A percentile compares a stretch with the other conserved stretches of the same genome.
Evolutionary conservation across 1,139 yeast species (phyloP).

Genomic region (Saccharomyces uvarum): DNA sequence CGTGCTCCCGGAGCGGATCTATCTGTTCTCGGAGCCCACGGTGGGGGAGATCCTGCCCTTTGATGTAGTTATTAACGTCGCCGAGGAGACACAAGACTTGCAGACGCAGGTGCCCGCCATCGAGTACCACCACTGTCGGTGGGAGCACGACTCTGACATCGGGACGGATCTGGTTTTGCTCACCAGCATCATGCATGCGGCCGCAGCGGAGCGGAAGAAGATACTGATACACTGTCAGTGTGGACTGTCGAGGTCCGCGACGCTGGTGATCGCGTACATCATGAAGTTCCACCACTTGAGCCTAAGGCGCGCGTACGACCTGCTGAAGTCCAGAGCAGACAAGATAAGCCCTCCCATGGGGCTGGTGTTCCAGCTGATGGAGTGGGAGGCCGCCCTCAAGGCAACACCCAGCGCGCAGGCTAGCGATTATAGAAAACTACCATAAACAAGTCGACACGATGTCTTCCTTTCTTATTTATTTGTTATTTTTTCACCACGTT

Average conservation of each 20-base stretch:
- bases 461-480: neutral
- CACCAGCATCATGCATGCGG: slow-evolving; percentile 43
- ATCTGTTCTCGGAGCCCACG: neutral
- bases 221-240: slow-evolving; percentile 85
- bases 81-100: neutral
- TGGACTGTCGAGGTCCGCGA: slow-evolving; percentile 84
- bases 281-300: slow-evolving; percentile 55
- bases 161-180: slow-evolving; percentile 20
- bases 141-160: neutral
- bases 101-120: neutral
- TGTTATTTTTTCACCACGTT: neutral
- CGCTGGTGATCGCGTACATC: slow-evolving; percentile 73
- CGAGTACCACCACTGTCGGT: neutral
- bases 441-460: neutral
- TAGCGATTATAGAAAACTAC: neutral
- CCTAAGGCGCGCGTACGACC: slow-evolving; percentile 71
- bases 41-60: neutral
- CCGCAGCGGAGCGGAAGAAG: slow-evolving; percentile 36
- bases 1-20: neutral
- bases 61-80: neutral
- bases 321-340: slow-evolving; percentile 55
- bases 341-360: slow-evolving; percentile 84
- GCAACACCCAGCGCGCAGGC: neutral
- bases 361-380: slow-evolving; percentile 79
- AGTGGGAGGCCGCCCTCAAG: slow-evolving; percentile 37